Conservation (phyloP, 441 rosid species). For the Pelargonium cotyledonis region DNA sequence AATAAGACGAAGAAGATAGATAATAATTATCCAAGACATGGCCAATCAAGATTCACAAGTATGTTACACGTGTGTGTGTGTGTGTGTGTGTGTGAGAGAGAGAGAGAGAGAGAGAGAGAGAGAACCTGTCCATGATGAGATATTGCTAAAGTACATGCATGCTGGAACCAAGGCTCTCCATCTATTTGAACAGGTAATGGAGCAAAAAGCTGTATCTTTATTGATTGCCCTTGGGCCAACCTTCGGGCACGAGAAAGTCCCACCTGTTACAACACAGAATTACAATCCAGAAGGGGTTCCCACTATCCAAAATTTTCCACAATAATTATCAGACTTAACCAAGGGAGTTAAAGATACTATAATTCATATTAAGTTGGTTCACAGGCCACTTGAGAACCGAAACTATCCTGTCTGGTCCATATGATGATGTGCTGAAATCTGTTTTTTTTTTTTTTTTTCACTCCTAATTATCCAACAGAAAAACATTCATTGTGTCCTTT, state of each 20-base stretch:
- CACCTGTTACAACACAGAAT: constrained; percentile 44
- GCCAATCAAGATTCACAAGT: no score
- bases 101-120: constrained; percentile 6
- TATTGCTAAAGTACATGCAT: constrained; percentile 67
- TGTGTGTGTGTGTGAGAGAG: no score
- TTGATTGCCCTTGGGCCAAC: constrained; percentile 86
- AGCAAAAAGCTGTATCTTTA: constrained; percentile 79
- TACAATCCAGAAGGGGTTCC: constrained; percentile 13
- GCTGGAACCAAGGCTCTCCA: constrained; percentile 96
- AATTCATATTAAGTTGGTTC: background rate
- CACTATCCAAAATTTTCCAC: background rate
- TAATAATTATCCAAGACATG: no score
- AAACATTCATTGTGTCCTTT: background rate
- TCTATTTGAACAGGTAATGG: constrained; percentile 86
- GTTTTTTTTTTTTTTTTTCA: background rate
- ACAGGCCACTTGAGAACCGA: background rate
- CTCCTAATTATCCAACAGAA: background rate
- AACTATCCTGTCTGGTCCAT: background rate
- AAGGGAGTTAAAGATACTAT: no score
- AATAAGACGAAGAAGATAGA: no score
- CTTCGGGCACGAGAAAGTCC: constrained; percentile 95
- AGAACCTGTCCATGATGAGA: constrained; percentile 94
- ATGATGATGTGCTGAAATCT: background rate
- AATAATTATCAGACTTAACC: background rate
- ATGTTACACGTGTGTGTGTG: background rate